Evolutionary conservation across 306 rosid genomes (phyloP), one percentile per base, ranked within the genome.

Genomic region (Trichosanthes cucumerina): DNA sequence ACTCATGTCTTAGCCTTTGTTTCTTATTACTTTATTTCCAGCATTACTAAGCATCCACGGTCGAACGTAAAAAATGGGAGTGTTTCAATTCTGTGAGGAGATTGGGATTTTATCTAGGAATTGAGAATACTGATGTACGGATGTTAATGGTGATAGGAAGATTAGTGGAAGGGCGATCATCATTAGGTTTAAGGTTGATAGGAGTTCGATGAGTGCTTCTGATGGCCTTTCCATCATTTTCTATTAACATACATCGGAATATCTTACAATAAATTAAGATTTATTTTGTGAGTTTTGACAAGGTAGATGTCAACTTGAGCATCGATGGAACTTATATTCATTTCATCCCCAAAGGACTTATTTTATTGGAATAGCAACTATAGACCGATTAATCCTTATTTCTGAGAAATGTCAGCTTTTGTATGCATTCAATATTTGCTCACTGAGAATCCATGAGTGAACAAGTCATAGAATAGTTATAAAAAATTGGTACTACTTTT

Each of bases 1-100:
- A 38, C 69, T 78, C 81, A 78, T 60, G 23, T 85, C 33, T 63
- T 69, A 49, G 21, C 23, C 33, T 78, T 52, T 76, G 33, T 74
- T 54, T 34, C 33, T 15, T 23, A 12, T 52, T 81, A 33, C 14
- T 79, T 12, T 39, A 0, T 38, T n/a, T 80, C 36, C 79, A 46
- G 6, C 26, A 5, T 73, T n/a, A 44, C 16, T 10, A 16, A 50
- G 41, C 59, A 44, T 47, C 14, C 43, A 11, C 54, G 44, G 57
- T 44, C 18, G 14, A 70, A 44, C 1, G 13, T 13, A 7, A 11
- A 44, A 6, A 23, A 43, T 44, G 76, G 13, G 56, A 70, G 36
- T 70, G 23, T 21, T 69, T 69, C 75, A 41, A 24, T 69, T 43
- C 9, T 65, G 15, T 38, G 73, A 65, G 49, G 24, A 65, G 28